A percentile compares a stretch with the other conserved stretches of the same genome.
These are phyloP conservation scores for Lipomyces chichibuensis DNA, from an alignment of 805 yeast species.

Conservation along the genomic window DNA sequence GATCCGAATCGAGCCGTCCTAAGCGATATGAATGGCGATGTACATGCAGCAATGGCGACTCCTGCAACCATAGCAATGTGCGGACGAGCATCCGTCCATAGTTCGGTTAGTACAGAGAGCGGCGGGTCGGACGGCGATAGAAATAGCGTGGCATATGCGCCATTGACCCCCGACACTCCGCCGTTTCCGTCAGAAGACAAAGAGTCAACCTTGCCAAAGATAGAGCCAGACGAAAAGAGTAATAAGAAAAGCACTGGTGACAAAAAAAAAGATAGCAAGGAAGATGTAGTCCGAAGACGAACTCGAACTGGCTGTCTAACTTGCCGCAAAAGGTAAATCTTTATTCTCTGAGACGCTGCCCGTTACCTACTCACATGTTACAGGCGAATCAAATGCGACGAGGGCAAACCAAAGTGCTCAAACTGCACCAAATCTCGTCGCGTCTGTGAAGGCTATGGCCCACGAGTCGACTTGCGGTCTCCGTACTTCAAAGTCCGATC, in stretches of 20 bases:
- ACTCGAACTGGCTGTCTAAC: constrained; percentile 30
- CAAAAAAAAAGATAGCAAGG: background rate
- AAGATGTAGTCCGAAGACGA: constrained; percentile 15
- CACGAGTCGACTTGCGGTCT: constrained; percentile 7
- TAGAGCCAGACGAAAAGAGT: background rate
- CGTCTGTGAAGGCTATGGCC: constrained; percentile 32
- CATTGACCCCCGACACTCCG: constrained; percentile 15
- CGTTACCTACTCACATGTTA: background rate
- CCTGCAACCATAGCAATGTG: background rate
- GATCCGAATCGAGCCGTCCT: background rate
- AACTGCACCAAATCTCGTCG: constrained; percentile 42
- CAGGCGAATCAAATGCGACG: constrained; percentile 69
- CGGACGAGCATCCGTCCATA: background rate
- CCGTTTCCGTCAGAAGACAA: background rate
- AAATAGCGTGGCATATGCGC: background rate
- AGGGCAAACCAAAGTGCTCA: constrained; percentile 61
- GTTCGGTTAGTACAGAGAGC: background rate
- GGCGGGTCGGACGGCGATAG: background rate
- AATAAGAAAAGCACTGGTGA: background rate
- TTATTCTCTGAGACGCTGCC: background rate
- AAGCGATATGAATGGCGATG: background rate
- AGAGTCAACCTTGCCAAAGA: background rate
- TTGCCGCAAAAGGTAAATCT: constrained; percentile 20
- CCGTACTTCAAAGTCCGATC: background rate
- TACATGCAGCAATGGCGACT: background rate